Base-by-base conservation (phyloP, 805 yeast species). In the Zygotorulaspora chibaensis region DNA sequence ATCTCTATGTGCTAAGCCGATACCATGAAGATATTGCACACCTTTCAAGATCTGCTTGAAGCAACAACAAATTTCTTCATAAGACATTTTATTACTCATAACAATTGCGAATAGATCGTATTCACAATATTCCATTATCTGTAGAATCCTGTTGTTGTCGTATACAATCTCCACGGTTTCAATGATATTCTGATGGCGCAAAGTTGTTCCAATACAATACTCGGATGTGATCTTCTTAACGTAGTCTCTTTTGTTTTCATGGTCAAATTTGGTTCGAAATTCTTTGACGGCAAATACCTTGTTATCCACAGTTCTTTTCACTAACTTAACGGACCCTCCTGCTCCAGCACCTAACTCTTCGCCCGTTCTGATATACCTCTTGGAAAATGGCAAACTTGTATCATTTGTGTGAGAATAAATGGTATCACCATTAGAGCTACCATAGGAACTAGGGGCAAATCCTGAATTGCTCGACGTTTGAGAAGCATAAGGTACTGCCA, bases 61-160 rank as follows among this genome's bases (percentile, higher is more conserved):
- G 66, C 96, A 90, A 66, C 97, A 90, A 63, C 82, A 81, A 30
- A 87, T 77, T 65, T 90, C 97, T 37, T 75, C 80, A 40, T 74
- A 68, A 1, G 83, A 67, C 97, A 90, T 90, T 58, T 86, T 84
- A 56, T 88, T 87, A 42, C 90, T 82, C 96, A 90, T 89, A 27
- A 90, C 96, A 47, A 90, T 86, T 9, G 96, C 96, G 67, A 90
- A 90, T 54, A 90, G 72, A 63, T 90, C 97, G 62, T 77, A 89
- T 55, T 90, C 96, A 65, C 96, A 89, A 65, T 87, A 90, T 61
- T 90, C 97, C 95, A 90, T 85, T 38, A 90, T 90, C 67, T 90
- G 96, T 56, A 84, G 80, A 47, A 88, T 84, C 46, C 91, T 74
- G 51, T 87, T 93, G 54, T 84, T 81, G 58, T 90, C 97, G 66